Evolutionary conservation across 169 alveolate species (phyloP).

Genomic region (Eimeria sp.): DNA sequence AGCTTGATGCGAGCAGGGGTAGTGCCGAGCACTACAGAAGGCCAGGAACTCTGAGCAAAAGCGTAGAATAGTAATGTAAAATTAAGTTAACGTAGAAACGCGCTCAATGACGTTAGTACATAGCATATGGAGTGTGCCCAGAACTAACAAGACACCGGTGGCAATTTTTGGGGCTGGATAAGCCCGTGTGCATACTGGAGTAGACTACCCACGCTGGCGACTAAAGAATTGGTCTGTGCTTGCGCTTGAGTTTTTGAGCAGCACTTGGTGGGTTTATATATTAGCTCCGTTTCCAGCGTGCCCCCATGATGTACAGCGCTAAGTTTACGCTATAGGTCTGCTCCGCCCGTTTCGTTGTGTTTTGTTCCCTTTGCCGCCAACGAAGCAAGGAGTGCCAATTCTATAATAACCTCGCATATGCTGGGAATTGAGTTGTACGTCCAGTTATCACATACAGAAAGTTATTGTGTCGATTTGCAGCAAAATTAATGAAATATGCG

Average conservation of each 20-base stretch:
- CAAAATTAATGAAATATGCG: neutral
- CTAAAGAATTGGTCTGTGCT: neutral
- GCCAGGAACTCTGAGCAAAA: neutral
- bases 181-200: conserved; percentile 37
- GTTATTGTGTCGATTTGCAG: neutral
- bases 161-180: conserved; percentile 18
- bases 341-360: neutral
- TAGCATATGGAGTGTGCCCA: neutral
- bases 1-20: conserved; percentile 64
- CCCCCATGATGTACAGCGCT: neutral
- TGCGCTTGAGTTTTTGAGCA: neutral
- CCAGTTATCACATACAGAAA: neutral
- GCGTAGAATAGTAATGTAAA: neutral
- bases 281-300: neutral
- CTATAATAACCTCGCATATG: neutral
- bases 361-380: neutral
- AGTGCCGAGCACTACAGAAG: neutral
- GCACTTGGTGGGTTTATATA: neutral
- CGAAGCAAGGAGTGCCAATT: neutral
- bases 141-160: conserved; percentile 11
- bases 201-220: conserved; percentile 3
- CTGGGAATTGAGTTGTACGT: neutral
- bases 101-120: neutral
- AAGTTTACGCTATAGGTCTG: neutral
- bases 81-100: conserved; percentile 7